phyloP scores from a whole-genome alignment of 768 basidiomycete genomes.

The Sarcomyxa edulis region DNA sequence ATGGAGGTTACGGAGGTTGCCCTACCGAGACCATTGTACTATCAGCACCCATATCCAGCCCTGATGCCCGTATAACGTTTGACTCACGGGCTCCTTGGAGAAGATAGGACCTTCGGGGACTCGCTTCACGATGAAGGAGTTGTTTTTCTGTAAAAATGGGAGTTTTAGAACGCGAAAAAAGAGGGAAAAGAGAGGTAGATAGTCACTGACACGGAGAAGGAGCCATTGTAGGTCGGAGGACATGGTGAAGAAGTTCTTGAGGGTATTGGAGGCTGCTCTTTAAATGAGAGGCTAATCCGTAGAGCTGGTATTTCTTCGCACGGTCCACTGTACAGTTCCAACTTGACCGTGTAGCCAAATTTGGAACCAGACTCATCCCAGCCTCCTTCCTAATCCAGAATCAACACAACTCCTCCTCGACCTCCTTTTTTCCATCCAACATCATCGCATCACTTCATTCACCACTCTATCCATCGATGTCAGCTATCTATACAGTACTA shows the following conservation, averaged over 20 bases:
- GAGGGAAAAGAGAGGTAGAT: neutral
- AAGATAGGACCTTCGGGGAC: conserved; percentile 69
- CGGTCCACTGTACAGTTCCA: too few relatives aligned
- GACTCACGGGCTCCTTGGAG: conserved; percentile 70
- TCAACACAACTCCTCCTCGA: too few relatives aligned
- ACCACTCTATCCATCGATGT: too few relatives aligned
- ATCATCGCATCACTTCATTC: too few relatives aligned
- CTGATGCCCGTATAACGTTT: too few relatives aligned
- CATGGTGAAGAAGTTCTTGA: conserved; percentile 44
- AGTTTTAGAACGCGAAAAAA: conserved; percentile 7
- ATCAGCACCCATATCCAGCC: conserved; percentile 6
- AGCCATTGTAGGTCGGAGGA: conserved; percentile 93
- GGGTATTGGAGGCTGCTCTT: conserved; percentile 2
- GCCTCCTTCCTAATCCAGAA: too few relatives aligned
- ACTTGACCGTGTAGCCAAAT: too few relatives aligned
- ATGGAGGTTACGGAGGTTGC: conserved; percentile 83
- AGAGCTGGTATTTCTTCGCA: too few relatives aligned
- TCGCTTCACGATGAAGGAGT: conserved; percentile 83
- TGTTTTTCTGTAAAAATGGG: conserved; percentile 54
- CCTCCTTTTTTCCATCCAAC: too few relatives aligned
- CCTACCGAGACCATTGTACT: conserved; percentile 34
- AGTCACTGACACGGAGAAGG: conserved; percentile 69
- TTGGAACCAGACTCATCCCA: too few relatives aligned
- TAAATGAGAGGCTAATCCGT: too few relatives aligned
- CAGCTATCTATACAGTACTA: too few relatives aligned